phyloP scores from a whole-genome alignment of 2,329 filamentous ascomycete genomes.

The Aplosporella prunicola region DNA sequence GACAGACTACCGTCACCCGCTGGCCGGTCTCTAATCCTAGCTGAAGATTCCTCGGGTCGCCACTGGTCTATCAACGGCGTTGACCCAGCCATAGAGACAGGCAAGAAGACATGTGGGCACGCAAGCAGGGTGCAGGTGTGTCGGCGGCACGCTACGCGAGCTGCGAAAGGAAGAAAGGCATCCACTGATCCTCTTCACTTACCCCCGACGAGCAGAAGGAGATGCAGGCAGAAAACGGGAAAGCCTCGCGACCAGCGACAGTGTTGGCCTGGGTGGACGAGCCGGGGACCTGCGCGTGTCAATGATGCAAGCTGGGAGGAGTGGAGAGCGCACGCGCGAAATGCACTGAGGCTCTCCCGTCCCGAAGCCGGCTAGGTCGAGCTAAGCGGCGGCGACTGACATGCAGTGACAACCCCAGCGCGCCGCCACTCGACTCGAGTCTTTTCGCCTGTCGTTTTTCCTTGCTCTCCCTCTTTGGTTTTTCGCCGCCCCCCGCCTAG shows the following conservation, averaged over 20 bases:
- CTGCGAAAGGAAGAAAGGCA: constrained; percentile 11
- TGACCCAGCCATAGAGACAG: constrained; percentile 35
- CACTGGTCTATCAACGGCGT: constrained; percentile 35
- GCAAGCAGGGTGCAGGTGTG: constrained; percentile 24
- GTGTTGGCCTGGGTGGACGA: background rate
- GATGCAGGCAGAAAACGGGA: background rate
- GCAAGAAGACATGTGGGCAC: constrained; percentile 29
- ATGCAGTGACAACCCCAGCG: too few relatives aligned
- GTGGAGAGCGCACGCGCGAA: constrained; percentile 8
- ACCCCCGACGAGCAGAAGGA: constrained; percentile 7
- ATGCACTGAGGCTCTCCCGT: constrained; percentile 10
- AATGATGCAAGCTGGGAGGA: background rate
- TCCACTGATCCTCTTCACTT: too few relatives aligned
- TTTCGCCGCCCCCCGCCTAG: constrained; percentile 9
- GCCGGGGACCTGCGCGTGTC: background rate
- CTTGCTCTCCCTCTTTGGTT: constrained; percentile 9
- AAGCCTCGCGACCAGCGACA: background rate
- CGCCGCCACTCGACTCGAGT: background rate
- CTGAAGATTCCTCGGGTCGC: constrained; percentile 32
- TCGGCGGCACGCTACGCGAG: constrained; percentile 22
- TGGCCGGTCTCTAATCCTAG: constrained; percentile 24
- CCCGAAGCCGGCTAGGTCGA: constrained; percentile 11
- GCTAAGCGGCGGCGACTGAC: constrained; percentile 9
- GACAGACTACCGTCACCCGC: constrained; percentile 20
- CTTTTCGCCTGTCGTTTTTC: background rate